phyloP scores from a whole-genome alignment of 768 basidiomycete species.

The Serendipita sp. region DNA sequence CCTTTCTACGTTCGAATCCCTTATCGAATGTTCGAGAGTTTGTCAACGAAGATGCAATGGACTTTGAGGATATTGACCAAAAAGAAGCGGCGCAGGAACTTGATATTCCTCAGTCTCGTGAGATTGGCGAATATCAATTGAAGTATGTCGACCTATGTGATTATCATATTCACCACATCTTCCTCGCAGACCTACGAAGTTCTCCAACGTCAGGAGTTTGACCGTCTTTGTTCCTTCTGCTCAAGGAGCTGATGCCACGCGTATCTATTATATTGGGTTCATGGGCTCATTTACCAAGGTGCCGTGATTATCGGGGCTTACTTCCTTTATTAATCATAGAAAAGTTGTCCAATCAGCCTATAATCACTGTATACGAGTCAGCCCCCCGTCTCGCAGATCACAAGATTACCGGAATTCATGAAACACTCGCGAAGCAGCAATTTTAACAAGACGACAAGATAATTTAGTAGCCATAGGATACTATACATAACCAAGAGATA shows the following conservation, averaged over 20 bases:
- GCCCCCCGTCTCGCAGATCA: slow-evolving; percentile 82
- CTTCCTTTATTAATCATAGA: not conserved
- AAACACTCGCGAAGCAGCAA: slow-evolving; percentile 34
- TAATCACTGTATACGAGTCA: slow-evolving; percentile 75
- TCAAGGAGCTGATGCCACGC: slow-evolving; percentile 59
- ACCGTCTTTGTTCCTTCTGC: slow-evolving; percentile 68
- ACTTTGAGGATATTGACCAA: slow-evolving; percentile 59
- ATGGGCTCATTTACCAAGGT: slow-evolving; percentile 70
- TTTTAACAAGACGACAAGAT: slow-evolving; percentile 12
- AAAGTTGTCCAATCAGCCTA: slow-evolving; percentile 32
- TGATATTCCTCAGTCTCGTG: slow-evolving; percentile 46
- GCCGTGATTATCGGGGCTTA: slow-evolving; percentile 8
- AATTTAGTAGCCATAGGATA: not conserved
- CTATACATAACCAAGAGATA: not conserved
- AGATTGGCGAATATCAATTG: slow-evolving; percentile 71
- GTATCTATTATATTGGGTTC: slow-evolving; percentile 74
- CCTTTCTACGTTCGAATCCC: not conserved
- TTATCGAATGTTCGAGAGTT: slow-evolving; percentile 31
- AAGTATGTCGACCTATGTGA: slow-evolving; percentile 30
- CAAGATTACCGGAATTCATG: slow-evolving; percentile 68
- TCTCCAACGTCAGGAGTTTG: slow-evolving; percentile 64
- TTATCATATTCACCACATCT: not conserved
- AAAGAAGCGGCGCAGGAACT: slow-evolving; percentile 56
- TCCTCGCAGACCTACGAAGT: slow-evolving; percentile 59
- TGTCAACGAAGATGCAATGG: slow-evolving; percentile 57